These are phyloP conservation scores for Thelonectria olida DNA, from an alignment of 2,329 filamentous ascomycete genomes.

Conservation along the genomic window DNA sequence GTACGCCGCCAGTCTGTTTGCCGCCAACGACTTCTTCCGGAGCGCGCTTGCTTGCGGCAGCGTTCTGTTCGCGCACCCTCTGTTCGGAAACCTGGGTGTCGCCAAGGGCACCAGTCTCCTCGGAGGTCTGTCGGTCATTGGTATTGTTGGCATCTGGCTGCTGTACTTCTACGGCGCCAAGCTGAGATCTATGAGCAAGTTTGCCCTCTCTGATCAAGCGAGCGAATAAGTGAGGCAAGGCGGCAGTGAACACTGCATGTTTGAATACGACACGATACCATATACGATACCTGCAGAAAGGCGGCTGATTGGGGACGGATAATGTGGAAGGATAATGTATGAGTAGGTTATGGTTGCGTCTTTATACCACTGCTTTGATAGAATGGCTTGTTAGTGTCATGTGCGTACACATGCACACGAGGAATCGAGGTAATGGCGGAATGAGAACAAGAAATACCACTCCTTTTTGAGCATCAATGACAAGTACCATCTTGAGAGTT, in stretches of 20 bases:
- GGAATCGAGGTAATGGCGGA: too few relatives aligned
- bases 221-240: conserved; percentile 17
- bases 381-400: background rate
- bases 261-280: background rate
- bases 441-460: background rate
- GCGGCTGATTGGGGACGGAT: too few relatives aligned
- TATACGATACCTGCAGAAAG: too few relatives aligned
- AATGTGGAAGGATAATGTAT: background rate
- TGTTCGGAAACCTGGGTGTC: conserved; percentile 68
- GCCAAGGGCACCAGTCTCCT: conserved; percentile 65
- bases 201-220: conserved; percentile 54
- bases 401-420: background rate
- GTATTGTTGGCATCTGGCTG: conserved; percentile 67
- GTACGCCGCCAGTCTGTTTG: conserved; percentile 68
- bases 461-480: background rate
- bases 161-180: conserved; percentile 66
- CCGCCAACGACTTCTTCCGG: conserved; percentile 68
- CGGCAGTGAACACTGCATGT: background rate
- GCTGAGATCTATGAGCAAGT: conserved; percentile 65
- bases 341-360: background rate
- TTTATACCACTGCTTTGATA: background rate
- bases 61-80: conserved; percentile 67
- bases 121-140: conserved; percentile 62
- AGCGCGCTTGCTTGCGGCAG: conserved; percentile 67
- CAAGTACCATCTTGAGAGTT: too few relatives aligned